Evolutionary conservation across 2,329 filamentous ascomycete genomes (phyloP), one percentile per base, ranked within the genome.

Genomic region (Aspergillus cejpii): DNA sequence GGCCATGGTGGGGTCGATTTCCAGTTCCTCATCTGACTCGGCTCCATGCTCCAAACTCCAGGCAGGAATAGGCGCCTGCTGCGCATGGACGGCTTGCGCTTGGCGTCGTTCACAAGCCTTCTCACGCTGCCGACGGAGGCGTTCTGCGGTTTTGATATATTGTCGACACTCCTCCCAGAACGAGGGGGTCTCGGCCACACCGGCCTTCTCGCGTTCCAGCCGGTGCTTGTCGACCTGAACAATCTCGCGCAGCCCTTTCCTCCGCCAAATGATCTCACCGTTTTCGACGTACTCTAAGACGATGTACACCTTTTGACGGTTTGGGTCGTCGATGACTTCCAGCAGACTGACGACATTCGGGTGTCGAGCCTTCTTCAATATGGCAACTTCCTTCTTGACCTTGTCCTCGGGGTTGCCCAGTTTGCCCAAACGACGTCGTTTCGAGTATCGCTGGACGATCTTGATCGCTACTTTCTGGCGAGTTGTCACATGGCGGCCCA

Each of bases 301-400:
- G 71, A 98, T 91, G 70, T 98, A 98, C 50, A 98, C 95, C 71
- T 98, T 98, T 71, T 94, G 92, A 47, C 89, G 81, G 59, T 89
- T 87, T 1, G 91, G 91, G 63, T 98, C 92, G 64, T 98, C 92
- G 58, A 98, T 97, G 59, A 98, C 90, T 70, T 98, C 92, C 52
- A 97, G 78, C 29, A 98, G 75, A 57, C 87, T 90, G 51, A 98
- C 92, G 31, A 98, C 87, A 61, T 98, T 96, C n/a, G 87, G 84
- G 66, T 98, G 92, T 23, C 91, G 84, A 43, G 94, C 94, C 73
- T 98, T 98, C 68, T 98, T 98, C 58, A 98, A 75, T 46, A 98
- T 97, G 62, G 92, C 92, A 52, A 98, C 94, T 71, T 98, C 92
- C 63, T 86, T 85, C 72, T 95, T 96, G 44, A 91, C 84, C 62